These are phyloP conservation scores for Debaryomycetaceae sp. DNA, from an alignment of 1,139 yeast species.

Conservation along the genomic window DNA sequence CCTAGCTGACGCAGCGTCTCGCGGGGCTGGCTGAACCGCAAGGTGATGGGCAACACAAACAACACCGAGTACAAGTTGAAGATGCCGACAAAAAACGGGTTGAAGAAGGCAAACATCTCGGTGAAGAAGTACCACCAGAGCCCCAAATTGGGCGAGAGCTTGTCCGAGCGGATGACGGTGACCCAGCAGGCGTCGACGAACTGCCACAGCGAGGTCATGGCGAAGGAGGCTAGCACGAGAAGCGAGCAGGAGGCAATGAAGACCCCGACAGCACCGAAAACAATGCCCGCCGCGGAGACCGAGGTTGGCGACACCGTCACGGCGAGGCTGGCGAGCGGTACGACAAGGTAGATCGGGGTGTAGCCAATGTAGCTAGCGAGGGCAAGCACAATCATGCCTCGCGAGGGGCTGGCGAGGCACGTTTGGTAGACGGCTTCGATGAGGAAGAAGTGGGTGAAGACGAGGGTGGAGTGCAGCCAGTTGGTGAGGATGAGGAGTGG, in stretches of 20 bases:
- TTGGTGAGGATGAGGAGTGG: slow-evolving; percentile 72
- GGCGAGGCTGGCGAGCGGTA: slow-evolving; percentile 50
- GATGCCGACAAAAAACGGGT: slow-evolving; percentile 75
- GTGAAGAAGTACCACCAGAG: slow-evolving; percentile 98
- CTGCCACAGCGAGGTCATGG: slow-evolving; percentile 30
- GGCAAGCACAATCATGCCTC: slow-evolving; percentile 54
- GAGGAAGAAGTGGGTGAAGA: slow-evolving; percentile 57
- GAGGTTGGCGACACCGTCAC: slow-evolving; percentile 15
- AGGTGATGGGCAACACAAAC: slow-evolving; percentile 69
- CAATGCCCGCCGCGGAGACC: slow-evolving; percentile 9
- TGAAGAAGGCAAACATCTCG: slow-evolving; percentile 88
- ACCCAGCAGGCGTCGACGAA: slow-evolving; percentile 64
- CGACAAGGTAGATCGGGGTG: slow-evolving; percentile 53
- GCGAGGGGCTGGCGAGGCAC: slow-evolving; percentile 20
- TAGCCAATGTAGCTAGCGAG: slow-evolving; percentile 62
- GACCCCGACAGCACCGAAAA: slow-evolving; percentile 20
- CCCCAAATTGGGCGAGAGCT: slow-evolving; percentile 81
- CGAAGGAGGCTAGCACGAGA: slow-evolving; percentile 32
- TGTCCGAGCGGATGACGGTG: slow-evolving; percentile 54
- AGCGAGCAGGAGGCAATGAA: slow-evolving; percentile 24
- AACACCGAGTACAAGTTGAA: slow-evolving; percentile 74
- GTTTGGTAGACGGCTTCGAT: slow-evolving; percentile 48
- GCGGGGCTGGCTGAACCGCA: slow-evolving; percentile 44
- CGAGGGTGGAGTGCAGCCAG: slow-evolving; percentile 63
- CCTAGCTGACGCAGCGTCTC: slow-evolving; percentile 14